Evolutionary conservation across 371 early-diverging fungal genomes (phyloP).

Genomic region (Saksenaea vasiformis): DNA sequence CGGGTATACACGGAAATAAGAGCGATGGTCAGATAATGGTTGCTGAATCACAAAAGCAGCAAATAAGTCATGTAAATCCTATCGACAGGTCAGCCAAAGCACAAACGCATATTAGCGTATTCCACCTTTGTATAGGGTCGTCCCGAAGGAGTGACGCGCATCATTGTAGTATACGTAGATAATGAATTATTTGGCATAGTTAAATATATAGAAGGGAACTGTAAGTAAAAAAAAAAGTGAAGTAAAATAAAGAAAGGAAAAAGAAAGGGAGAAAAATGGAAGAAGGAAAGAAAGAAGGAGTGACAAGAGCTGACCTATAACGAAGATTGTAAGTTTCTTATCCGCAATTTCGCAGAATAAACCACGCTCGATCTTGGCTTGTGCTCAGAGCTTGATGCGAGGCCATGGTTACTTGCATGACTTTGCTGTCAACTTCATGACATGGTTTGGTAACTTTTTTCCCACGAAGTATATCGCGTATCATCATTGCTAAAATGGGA

Average conservation of each 20-base stretch:
- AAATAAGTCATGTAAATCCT: conserved; percentile 53
- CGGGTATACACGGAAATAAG: conserved; percentile 54
- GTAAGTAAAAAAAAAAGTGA: background rate
- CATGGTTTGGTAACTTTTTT: conserved; percentile 2
- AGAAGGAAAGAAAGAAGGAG: background rate
- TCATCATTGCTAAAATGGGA: background rate
- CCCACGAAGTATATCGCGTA: background rate
- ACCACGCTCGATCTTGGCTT: background rate
- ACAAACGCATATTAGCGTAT: background rate
- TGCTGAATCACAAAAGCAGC: conserved; percentile 43
- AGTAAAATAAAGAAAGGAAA: background rate
- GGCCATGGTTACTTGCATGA: conserved; percentile 3
- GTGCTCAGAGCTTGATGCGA: background rate
- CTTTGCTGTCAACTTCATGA: conserved; percentile 1
- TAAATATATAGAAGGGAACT: background rate
- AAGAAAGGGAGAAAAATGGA: background rate
- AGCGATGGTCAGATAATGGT: conserved; percentile 45
- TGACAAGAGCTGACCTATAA: conserved; percentile 1
- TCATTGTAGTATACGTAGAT: conserved; percentile 25
- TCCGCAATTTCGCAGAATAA: background rate
- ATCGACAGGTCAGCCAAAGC: background rate
- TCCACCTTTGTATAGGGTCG: conserved; percentile 36
- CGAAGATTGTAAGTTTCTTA: background rate
- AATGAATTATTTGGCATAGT: conserved; percentile 18
- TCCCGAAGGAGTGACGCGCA: conserved; percentile 38